A percentile compares a stretch with the other conserved stretches of the same genome.
Evolutionary conservation across 2,329 filamentous ascomycete genomes (phyloP).

Genomic region (Pyrenochaeta sp.): DNA sequence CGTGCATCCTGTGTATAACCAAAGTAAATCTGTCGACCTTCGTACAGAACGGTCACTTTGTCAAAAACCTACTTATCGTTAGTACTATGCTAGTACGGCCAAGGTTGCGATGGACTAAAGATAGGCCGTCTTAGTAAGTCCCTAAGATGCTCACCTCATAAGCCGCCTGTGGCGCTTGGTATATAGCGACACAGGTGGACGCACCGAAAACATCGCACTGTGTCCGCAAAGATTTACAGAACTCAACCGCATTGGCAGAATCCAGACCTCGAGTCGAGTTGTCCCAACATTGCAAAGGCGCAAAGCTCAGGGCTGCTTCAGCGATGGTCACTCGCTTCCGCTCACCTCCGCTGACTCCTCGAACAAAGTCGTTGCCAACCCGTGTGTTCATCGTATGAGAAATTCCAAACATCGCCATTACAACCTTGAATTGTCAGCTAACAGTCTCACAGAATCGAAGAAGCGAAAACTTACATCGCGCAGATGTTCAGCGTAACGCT

Average conservation of each 20-base stretch:
- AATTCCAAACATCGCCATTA: slow-evolving; percentile 78
- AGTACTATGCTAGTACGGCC: too few relatives aligned
- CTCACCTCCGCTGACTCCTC: slow-evolving; percentile 75
- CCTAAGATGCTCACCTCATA: slow-evolving; percentile 58
- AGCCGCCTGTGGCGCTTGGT: slow-evolving; percentile 71
- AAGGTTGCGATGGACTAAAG: too few relatives aligned
- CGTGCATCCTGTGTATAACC: slow-evolving; percentile 68
- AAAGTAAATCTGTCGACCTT: slow-evolving; percentile 76
- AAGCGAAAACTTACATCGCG: slow-evolving; percentile 54
- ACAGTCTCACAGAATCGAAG: background rate
- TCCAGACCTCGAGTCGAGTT: slow-evolving; percentile 37
- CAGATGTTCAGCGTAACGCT: slow-evolving; percentile 65
- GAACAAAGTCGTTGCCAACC: slow-evolving; percentile 75
- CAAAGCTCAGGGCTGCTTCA: slow-evolving; percentile 25
- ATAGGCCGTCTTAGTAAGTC: background rate
- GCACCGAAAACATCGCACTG: slow-evolving; percentile 58
- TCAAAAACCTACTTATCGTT: slow-evolving; percentile 58
- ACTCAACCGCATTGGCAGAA: slow-evolving; percentile 61
- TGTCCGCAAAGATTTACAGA: slow-evolving; percentile 60
- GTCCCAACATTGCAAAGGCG: slow-evolving; percentile 56
- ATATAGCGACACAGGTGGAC: slow-evolving; percentile 56
- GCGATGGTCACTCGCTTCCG: slow-evolving; percentile 49
- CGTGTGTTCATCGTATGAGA: slow-evolving; percentile 73
- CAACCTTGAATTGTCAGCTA: slow-evolving; percentile 51
- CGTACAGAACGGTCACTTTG: slow-evolving; percentile 74